Evolutionary conservation across 306 rosid genomes (phyloP), one percentile per base, ranked within the genome.

Genomic region (Coriaria nepalensis): DNA sequence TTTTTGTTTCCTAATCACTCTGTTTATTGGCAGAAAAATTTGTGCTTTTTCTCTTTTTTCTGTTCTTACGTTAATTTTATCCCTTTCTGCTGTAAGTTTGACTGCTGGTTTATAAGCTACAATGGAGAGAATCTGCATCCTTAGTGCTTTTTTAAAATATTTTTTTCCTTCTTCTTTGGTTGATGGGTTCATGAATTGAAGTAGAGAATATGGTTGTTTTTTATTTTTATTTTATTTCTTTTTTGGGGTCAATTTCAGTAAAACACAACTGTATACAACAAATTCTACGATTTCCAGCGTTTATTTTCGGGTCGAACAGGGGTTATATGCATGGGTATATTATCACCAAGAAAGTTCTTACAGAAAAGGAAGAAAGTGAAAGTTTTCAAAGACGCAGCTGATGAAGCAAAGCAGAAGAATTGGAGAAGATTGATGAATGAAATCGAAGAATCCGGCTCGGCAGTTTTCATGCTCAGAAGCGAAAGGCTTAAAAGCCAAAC

Each of bases 391-490:
- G 92, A 84, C 46, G 87, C 65, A 2, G 81, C 71, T 1, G 92
- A 90, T 42, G 97, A 84, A 76, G 82, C 82, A 5, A 62, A 80
- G 10, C 82, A 84, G 69, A 90, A 68, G 77, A 84, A 77, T 55
- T 90, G 95, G 95, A 73, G 92, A 79, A 81, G 74, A 56, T 13
- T 84, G 63, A 81, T 84, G 93, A 85, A 63, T 8, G 65, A 79
- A 60, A 90, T 90, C 13, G 85, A 77, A 5, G 82, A 84, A 59
- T 33, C 67, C 0, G 97, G 92, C 56, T 81, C 94, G 35, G 94
- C 97, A 9, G 85, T 81, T 55, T 60, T 78, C 0, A 95, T 81
- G 56, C 82, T 90, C 35, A 60, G 57, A 59, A 65, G 73, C 2
- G 79, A 77, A 55, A 74, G 61, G 69, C 49, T 55, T 10, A 70